Evolutionary conservation across 1,139 yeast species (phyloP).

Genomic region (Debaryomyces sp.): DNA sequence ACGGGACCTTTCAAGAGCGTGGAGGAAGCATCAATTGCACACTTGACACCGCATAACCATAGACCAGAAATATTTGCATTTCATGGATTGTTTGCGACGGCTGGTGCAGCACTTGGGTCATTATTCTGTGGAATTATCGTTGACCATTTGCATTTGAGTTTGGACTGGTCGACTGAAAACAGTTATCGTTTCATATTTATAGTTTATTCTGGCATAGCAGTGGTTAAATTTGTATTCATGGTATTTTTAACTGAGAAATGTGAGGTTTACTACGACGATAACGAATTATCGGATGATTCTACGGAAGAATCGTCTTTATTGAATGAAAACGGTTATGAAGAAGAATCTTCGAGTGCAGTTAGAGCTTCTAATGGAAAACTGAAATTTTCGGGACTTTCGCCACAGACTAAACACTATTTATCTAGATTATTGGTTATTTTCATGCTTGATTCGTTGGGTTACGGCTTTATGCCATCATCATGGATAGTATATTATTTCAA

Average conservation of each 20-base stretch:
- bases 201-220: constrained; percentile 59
- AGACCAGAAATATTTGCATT: constrained; percentile 79
- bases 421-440: constrained; percentile 51
- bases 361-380: not conserved
- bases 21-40: constrained; percentile 86
- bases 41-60: constrained; percentile 64
- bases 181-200: constrained; percentile 64
- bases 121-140: constrained; percentile 63
- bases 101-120: constrained; percentile 80
- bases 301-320: constrained; percentile 11
- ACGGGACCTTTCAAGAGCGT: constrained; percentile 91
- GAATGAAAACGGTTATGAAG: constrained; percentile 1
- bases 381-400: constrained; percentile 25
- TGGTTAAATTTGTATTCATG: constrained; percentile 56
- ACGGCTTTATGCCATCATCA: constrained; percentile 84
- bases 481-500: constrained; percentile 86
- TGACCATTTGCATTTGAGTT: constrained; percentile 39
- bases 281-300: constrained; percentile 6
- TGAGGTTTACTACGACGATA: constrained; percentile 38
- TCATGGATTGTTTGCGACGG: constrained; percentile 66
- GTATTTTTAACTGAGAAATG: constrained; percentile 55
- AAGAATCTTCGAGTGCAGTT: not conserved
- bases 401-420: constrained; percentile 34
- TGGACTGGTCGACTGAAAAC: constrained; percentile 32
- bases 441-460: constrained; percentile 82